Evolutionary conservation across 805 yeast genomes (phyloP).

Genomic region (Ogataea zsoltii): DNA sequence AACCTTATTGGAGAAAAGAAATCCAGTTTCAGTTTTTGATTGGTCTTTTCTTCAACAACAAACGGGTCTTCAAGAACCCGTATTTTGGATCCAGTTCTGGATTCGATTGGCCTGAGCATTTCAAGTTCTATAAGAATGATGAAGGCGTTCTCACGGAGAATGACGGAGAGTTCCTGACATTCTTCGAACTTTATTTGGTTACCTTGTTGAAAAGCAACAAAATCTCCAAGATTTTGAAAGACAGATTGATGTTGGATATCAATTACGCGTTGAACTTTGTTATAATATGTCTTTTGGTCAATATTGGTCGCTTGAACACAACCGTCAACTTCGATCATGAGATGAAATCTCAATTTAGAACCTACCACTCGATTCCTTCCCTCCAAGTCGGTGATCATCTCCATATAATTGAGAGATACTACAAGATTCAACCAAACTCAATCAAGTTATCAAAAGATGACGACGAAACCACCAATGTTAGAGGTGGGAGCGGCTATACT

Average conservation of each 20-base stretch:
- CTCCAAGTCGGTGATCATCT: conserved; percentile 67
- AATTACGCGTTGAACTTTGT: conserved; percentile 38
- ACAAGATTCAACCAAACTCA: conserved; percentile 21
- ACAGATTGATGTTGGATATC: conserved; percentile 66
- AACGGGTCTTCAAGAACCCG: conserved; percentile 67
- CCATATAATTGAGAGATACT: conserved; percentile 27
- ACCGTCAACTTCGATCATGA: conserved; percentile 93
- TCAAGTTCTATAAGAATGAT: conserved; percentile 25
- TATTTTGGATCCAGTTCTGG: conserved; percentile 39
- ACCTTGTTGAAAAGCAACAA: conserved; percentile 81
- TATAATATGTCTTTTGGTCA: conserved; percentile 69
- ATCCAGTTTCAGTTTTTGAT: conserved; percentile 80
- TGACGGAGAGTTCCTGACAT: conserved; percentile 56
- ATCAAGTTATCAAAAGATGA: conserved; percentile 21
- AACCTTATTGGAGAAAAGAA: conserved; percentile 85
- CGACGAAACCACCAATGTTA: conserved; percentile 20
- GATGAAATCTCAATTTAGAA: conserved; percentile 90
- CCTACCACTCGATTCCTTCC: conserved; percentile 91
- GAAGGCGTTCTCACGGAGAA: conserved; percentile 24
- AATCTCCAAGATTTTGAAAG: conserved; percentile 80
- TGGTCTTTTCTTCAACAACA: conserved; percentile 61
- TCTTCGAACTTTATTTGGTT: conserved; percentile 79
- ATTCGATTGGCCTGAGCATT: conserved; percentile 40
- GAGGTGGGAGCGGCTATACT: conserved; percentile 35
- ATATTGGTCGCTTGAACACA: conserved; percentile 92